phyloP scores from a whole-genome alignment of 2,329 filamentous ascomycete species.

The Monosporascus sp. region DNA sequence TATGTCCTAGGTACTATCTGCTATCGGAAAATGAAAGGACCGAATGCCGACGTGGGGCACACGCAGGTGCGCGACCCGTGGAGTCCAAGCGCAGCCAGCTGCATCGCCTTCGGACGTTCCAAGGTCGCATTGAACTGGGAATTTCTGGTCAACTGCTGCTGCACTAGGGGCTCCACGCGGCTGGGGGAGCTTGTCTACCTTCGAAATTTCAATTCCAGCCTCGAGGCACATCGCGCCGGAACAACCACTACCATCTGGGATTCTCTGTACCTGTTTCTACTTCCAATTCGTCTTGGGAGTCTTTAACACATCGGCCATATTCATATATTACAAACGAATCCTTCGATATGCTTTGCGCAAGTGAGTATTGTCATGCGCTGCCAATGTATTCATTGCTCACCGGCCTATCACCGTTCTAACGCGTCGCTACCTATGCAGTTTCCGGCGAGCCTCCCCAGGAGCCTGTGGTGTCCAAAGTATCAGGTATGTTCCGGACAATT shows the following conservation, averaged over 20 bases:
- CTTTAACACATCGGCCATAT: too few species aligned
- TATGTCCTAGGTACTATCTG: too few species aligned
- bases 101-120: too few species aligned
- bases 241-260: slow-evolving; percentile 5
- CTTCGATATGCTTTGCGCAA: slow-evolving; percentile 45
- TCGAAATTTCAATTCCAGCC: not conserved
- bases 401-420: slow-evolving; percentile 9
- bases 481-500: slow-evolving; percentile 53
- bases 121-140: too few species aligned
- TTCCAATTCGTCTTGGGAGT: not conserved
- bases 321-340: not conserved
- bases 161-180: not conserved
- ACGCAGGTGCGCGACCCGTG: too few species aligned
- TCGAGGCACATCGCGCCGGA: not conserved
- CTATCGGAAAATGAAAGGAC: too few species aligned
- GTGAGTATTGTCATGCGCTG: slow-evolving; percentile 16
- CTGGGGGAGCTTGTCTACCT: not conserved
- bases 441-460: slow-evolving; percentile 94
- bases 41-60: too few species aligned
- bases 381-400: not conserved
- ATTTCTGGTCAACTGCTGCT: too few species aligned
- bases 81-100: too few species aligned
- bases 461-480: slow-evolving; percentile 92
- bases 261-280: not conserved
- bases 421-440: slow-evolving; percentile 48